Conservation (phyloP, 345 rosid species). For the Citrus maxima region DNA sequence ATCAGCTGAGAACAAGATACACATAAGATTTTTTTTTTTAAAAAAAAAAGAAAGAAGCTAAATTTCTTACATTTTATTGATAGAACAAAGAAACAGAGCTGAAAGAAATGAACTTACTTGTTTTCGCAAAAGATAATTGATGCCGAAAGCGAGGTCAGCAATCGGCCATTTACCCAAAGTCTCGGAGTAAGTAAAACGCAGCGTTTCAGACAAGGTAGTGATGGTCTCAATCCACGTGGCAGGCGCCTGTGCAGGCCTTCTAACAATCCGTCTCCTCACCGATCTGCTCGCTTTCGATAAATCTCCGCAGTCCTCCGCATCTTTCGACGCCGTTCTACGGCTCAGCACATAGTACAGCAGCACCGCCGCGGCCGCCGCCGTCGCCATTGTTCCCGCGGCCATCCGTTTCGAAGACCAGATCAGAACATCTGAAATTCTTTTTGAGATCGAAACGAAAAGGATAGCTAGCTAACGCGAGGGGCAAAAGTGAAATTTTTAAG, state of each 20-base stretch:
- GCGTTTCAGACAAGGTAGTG: conserved; percentile 79
- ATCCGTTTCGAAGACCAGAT: conserved; percentile 23
- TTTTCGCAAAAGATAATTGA: conserved; percentile 81
- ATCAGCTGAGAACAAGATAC: not conserved
- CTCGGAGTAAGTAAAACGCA: conserved; percentile 87
- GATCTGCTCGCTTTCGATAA: conserved; percentile 64
- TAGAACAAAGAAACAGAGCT: too few relatives aligned
- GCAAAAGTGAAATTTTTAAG: not conserved
- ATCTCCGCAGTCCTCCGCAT: conserved; percentile 44
- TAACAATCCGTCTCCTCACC: conserved; percentile 54
- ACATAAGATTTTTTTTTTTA: not conserved
- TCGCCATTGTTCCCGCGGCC: conserved; percentile 88
- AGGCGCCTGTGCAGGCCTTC: conserved; percentile 91
- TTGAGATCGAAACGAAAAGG: not conserved
- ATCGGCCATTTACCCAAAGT: conserved; percentile 99
- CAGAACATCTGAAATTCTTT: not conserved
- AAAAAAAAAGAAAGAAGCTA: not conserved
- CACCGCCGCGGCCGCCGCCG: conserved; percentile 85
- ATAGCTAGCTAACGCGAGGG: not conserved
- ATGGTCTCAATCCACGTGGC: conserved; percentile 93
- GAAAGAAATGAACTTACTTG: conserved; percentile 48
- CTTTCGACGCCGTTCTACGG: conserved; percentile 43
- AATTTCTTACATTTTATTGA: not conserved
- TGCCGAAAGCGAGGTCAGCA: conserved; percentile 93
- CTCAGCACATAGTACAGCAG: conserved; percentile 56